Evolutionary conservation across 345 rosid species (phyloP), one percentile per base, ranked within the genome.

Genomic region (Lepidium sativum): DNA sequence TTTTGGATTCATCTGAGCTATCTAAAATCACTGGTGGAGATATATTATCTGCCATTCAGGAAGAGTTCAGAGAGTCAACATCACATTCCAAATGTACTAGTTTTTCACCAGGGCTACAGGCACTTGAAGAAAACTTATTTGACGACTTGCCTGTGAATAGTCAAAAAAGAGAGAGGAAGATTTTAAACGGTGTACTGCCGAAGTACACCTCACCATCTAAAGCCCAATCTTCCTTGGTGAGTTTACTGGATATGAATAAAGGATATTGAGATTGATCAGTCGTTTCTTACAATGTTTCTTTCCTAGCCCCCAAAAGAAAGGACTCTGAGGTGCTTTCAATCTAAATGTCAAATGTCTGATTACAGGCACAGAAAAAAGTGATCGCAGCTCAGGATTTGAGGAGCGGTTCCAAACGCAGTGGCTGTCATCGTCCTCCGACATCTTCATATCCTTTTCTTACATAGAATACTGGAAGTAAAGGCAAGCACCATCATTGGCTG

Each of bases 371-470:
- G 76, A 75, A 79, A 65, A 85, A 82, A 63, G 77, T 83, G 39
- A 72, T 72, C 53, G 38, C 84, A 51, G 67, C 78, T 31, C 78
- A 65, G 56, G 91, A 78, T 61, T 66, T 69, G 68, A 79, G 81
- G 74, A 86, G 85, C 60, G 84, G 85, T 9, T 82, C 95, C 51
- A 87, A 90, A 77, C 83, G 84, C 39, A 79, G 86, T 43, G 88
- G 87, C 52, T 74, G 82, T 31, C 86, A 84, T 17, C 78, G 78
- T 35, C 77, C 63, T 63, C 69, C 78, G 31, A 72, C 86, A 72
- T 77, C 91, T 72, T 81, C 88, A 92, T 92, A 92, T 92, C 99
- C 99, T 89, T 89, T 60, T 62, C 57, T 60, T 51, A 55, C 52
- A 54, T 68, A 47, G 1, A 39, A n/a, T 57, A 17, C 33, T 50